Percentiles rank a stretch among this genome's conserved stretches.
Evolutionary conservation across 1,284 basidiomycete genomes (phyloP).

Genomic region (Pseudozyma thailandica): DNA sequence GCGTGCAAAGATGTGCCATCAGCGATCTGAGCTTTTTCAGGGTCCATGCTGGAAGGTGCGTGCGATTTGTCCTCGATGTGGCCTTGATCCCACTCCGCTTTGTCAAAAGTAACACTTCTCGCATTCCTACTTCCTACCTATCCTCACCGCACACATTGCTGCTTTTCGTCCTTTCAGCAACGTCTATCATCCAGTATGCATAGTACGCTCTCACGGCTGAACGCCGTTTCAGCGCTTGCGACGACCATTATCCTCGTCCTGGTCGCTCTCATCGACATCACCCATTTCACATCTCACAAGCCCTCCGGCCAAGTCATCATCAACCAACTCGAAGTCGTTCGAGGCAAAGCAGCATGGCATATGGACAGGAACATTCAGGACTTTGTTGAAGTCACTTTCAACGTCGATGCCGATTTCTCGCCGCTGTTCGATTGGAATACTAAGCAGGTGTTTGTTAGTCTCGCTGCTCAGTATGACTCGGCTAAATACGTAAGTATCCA

Average conservation of each 20-base stretch:
- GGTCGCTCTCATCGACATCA: slow-evolving; percentile 67
- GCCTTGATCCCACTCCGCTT: slow-evolving; percentile 2
- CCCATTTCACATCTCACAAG: slow-evolving; percentile 35
- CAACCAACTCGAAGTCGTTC: slow-evolving; percentile 72
- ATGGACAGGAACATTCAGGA: slow-evolving; percentile 58
- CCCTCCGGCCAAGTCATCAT: slow-evolving; percentile 74
- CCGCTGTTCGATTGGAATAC: slow-evolving; percentile 93
- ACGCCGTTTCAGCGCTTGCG: slow-evolving; percentile 76
- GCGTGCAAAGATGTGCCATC: no score
- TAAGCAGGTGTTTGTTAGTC: slow-evolving; percentile 82
- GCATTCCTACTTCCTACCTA: background rate
- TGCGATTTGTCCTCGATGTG: slow-evolving; percentile 7
- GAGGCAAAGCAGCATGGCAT: slow-evolving; percentile 48
- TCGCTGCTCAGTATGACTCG: slow-evolving; percentile 50
- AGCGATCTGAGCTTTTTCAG: background rate
- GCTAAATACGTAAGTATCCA: slow-evolving; percentile 45
- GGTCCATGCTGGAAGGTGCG: slow-evolving; percentile 3
- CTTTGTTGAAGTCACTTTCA: slow-evolving; percentile 50
- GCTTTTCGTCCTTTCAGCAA: background rate
- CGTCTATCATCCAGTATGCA: slow-evolving; percentile 18
- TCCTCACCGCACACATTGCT: background rate
- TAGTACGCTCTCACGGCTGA: slow-evolving; percentile 75
- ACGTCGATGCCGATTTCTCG: slow-evolving; percentile 74
- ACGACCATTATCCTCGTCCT: slow-evolving; percentile 74
- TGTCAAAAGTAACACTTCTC: background rate